These are phyloP conservation scores for Annona cherimola DNA, from an alignment of 164 flowering plant species.

Conservation along the genomic window DNA sequence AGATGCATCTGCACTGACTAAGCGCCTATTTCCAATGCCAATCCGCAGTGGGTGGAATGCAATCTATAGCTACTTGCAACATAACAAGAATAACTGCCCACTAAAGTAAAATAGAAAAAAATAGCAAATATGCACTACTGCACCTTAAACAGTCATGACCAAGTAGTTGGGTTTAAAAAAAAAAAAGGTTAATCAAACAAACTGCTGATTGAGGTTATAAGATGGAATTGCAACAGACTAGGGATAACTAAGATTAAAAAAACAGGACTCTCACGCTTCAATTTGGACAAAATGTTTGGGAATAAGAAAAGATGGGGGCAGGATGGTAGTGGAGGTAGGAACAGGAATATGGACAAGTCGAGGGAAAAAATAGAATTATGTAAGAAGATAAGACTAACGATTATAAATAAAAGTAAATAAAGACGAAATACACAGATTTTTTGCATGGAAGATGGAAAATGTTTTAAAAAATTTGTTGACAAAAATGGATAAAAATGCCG, in stretches of 20 bases:
- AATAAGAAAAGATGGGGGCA: too few species aligned
- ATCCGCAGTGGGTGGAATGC: conserved; percentile 29
- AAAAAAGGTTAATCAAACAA: background rate
- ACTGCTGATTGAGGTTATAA: background rate
- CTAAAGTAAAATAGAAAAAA: background rate
- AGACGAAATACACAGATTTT: too few species aligned
- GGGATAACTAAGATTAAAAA: background rate
- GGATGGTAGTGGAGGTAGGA: too few species aligned
- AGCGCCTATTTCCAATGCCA: conserved; percentile 46
- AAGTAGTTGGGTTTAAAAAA: too few species aligned
- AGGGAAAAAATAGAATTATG: too few species aligned
- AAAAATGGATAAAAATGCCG: too few species aligned
- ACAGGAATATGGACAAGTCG: too few species aligned
- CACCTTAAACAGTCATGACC: background rate
- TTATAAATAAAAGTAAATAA: too few species aligned
- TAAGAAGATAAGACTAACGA: too few species aligned
- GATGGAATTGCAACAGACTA: background rate
- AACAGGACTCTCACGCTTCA: background rate
- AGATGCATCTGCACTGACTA: conserved; percentile 54
- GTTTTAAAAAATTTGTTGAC: too few species aligned
- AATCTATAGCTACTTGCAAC: conserved; percentile 23
- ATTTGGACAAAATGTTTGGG: too few species aligned
- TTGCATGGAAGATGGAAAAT: too few species aligned
- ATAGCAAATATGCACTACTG: background rate
- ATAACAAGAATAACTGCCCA: background rate